These are phyloP conservation scores for Aspergillus ruber DNA, from an alignment of 2,329 filamentous ascomycete genomes.

Conservation along the genomic window DNA sequence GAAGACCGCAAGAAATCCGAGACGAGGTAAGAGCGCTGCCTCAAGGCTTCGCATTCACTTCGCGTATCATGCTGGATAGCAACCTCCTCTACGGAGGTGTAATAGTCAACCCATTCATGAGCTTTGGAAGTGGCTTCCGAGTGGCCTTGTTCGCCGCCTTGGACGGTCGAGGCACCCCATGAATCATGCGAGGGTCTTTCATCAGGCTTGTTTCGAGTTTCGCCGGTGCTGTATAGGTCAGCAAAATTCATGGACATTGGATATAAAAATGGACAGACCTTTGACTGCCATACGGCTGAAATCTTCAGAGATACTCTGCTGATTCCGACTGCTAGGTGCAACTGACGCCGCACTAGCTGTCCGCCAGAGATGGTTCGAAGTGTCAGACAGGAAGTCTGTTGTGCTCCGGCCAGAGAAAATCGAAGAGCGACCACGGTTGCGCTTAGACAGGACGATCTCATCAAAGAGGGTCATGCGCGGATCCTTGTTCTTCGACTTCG, in stretches of 20 bases:
- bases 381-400: slow-evolving; percentile 56
- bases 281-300: slow-evolving; percentile 46
- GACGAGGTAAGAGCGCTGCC: not conserved
- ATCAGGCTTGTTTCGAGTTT: slow-evolving; percentile 81
- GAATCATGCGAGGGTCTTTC: slow-evolving; percentile 85
- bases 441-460: slow-evolving; percentile 59
- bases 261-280: slow-evolving; percentile 32
- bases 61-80: slow-evolving; percentile 6
- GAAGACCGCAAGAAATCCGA: not conserved
- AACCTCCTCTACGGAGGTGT: slow-evolving; percentile 23
- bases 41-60: not conserved
- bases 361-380: slow-evolving; percentile 58
- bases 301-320: slow-evolving; percentile 41
- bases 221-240: slow-evolving; percentile 61
- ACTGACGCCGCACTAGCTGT: slow-evolving; percentile 55
- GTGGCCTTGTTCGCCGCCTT: slow-evolving; percentile 38
- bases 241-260: slow-evolving; percentile 33
- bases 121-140: slow-evolving; percentile 37
- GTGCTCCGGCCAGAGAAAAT: slow-evolving; percentile 47
- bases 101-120: slow-evolving; percentile 36
- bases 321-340: slow-evolving; percentile 45
- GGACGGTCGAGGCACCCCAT: slow-evolving; percentile 67
- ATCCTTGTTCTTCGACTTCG: slow-evolving; percentile 45
- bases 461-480: slow-evolving; percentile 57
- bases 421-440: slow-evolving; percentile 53